Evolutionary conservation across 2,329 filamentous ascomycete species (phyloP).

Genomic region (Dichotomopilus funicola): DNA sequence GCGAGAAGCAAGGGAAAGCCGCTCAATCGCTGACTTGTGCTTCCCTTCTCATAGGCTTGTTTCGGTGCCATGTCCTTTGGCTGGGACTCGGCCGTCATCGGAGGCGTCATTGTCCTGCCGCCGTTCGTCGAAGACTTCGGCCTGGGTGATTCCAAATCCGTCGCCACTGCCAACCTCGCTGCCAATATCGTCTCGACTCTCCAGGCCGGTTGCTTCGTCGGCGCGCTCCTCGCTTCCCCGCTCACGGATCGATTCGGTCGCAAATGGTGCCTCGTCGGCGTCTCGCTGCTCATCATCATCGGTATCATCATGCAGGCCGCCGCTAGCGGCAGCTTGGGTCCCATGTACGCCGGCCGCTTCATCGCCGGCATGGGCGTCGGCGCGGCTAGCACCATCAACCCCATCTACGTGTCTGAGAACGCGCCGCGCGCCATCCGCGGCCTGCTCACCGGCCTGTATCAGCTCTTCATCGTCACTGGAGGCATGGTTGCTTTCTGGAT

Average conservation of each 20-base stretch:
- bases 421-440: conserved; percentile 39
- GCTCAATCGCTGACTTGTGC: conserved; percentile 3
- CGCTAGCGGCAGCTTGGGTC: conserved; percentile 48
- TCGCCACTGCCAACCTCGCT: conserved; percentile 47
- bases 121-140: conserved; percentile 52
- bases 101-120: conserved; percentile 55
- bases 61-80: conserved; percentile 54
- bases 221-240: conserved; percentile 41
- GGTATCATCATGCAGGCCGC: conserved; percentile 57
- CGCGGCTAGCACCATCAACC: conserved; percentile 37
- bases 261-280: conserved; percentile 45
- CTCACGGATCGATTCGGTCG: conserved; percentile 49
- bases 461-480: conserved; percentile 41
- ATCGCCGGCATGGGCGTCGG: conserved; percentile 42
- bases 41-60: conserved; percentile 29
- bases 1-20: too few relatives aligned
- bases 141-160: conserved; percentile 34
- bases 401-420: conserved; percentile 41
- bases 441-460: conserved; percentile 39
- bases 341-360: conserved; percentile 57
- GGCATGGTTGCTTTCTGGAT: conserved; percentile 42
- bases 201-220: conserved; percentile 37
- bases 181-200: conserved; percentile 59
- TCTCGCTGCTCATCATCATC: conserved; percentile 48
- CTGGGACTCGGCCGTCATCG: conserved; percentile 57